A percentile compares a stretch with the other conserved stretches of the same genome.
These are phyloP conservation scores for Metschnikowia sp. DNA, from an alignment of 805 yeast genomes.

Conservation along the genomic window DNA sequence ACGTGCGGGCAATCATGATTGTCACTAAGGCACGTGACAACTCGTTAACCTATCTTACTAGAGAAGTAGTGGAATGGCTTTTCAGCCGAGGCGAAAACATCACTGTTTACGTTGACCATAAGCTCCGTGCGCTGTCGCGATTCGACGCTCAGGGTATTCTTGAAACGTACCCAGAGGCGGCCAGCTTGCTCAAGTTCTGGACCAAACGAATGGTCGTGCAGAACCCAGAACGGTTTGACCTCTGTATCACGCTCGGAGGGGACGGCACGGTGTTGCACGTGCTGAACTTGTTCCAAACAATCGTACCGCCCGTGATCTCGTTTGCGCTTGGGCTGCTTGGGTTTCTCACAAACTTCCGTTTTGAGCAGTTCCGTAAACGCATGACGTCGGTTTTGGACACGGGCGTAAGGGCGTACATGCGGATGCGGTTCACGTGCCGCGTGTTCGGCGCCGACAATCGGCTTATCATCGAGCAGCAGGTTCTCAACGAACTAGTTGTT, in stretches of 20 bases:
- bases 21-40: constrained; percentile 91
- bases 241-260: constrained; percentile 45
- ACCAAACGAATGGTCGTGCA: constrained; percentile 50
- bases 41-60: constrained; percentile 67
- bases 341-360: constrained; percentile 70
- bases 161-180: constrained; percentile 45
- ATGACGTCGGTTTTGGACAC: constrained; percentile 57
- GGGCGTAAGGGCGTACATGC: constrained; percentile 70
- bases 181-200: constrained; percentile 63
- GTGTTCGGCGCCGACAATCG: constrained; percentile 53
- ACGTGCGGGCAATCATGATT: constrained; percentile 67
- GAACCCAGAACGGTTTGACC: constrained; percentile 41
- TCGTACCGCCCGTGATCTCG: constrained; percentile 46
- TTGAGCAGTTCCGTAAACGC: constrained; percentile 63
- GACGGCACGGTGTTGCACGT: constrained; percentile 46
- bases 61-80: constrained; percentile 80
- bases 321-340: constrained; percentile 44
- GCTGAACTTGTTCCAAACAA: constrained; percentile 40
- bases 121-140: constrained; percentile 56
- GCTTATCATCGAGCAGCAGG: constrained; percentile 65
- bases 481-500: constrained; percentile 82
- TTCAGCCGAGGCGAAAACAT: constrained; percentile 38
- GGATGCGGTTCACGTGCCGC: constrained; percentile 87
- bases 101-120: constrained; percentile 69
- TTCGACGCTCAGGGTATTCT: constrained; percentile 58